Evolutionary conservation across 768 basidiomycete genomes (phyloP).

Genomic region (Podaxis sp.): DNA sequence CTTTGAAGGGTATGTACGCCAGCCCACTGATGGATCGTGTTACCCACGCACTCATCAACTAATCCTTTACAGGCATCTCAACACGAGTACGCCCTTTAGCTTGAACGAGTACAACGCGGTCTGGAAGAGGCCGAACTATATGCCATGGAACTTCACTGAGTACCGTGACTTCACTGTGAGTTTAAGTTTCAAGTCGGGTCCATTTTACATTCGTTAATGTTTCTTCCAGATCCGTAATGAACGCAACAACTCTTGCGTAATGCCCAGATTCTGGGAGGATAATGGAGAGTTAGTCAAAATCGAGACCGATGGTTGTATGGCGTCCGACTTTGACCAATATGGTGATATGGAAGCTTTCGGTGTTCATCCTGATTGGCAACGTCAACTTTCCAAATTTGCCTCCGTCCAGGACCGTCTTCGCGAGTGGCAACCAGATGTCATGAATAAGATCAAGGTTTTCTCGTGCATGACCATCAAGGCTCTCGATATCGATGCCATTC

Average conservation of each 20-base stretch:
- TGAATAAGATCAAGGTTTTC: constrained; percentile 75
- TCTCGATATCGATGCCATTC: constrained; percentile 90
- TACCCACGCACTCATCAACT: not conserved
- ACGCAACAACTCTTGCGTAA: constrained; percentile 70
- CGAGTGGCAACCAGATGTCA: constrained; percentile 84
- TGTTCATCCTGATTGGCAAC: constrained; percentile 93
- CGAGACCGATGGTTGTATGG: constrained; percentile 68
- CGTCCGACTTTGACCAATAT: constrained; percentile 91
- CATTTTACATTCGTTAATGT: constrained; percentile 11
- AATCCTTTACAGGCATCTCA: constrained; percentile 56
- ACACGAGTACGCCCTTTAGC: constrained; percentile 77
- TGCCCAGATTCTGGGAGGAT: constrained; percentile 82
- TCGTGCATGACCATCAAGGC: constrained; percentile 86
- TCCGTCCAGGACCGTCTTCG: constrained; percentile 95
- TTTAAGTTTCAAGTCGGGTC: constrained; percentile 14
- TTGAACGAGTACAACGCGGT: constrained; percentile 69
- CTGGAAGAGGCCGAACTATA: constrained; percentile 75
- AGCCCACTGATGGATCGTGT: constrained; percentile 12
- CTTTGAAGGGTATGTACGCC: constrained; percentile 61
- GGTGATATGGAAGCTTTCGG: constrained; percentile 98
- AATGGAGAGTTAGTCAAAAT: constrained; percentile 63
- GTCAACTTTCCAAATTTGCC: constrained; percentile 92
- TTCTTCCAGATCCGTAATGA: constrained; percentile 56
- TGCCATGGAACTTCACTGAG: constrained; percentile 84
- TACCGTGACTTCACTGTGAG: constrained; percentile 81